Conservation (phyloP, 495 filamentous ascomycete genomes). For the Aspergillus kassunensis region DNA sequence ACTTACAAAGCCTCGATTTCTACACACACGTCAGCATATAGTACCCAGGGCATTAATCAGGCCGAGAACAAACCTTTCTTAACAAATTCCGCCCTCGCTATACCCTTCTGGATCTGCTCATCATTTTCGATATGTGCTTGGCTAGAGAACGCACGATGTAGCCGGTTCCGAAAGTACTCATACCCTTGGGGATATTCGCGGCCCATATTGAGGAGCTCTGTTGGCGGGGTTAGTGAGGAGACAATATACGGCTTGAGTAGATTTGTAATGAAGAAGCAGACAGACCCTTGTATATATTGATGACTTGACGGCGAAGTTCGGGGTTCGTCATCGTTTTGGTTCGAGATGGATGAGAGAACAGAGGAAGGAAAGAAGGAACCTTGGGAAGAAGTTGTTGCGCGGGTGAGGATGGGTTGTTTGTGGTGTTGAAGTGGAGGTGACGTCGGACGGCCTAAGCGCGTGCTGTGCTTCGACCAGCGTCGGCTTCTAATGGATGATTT, state of each 20-base stretch:
- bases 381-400: too few species aligned
- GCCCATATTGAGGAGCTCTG: constrained; percentile 82
- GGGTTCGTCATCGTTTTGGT: constrained; percentile 44
- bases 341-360: not conserved
- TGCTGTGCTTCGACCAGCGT: not conserved
- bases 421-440: not conserved
- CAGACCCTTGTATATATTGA: constrained; percentile 86
- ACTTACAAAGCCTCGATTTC: constrained; percentile 92
- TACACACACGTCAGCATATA: constrained; percentile 19
- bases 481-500: too few species aligned
- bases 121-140: constrained; percentile 68
- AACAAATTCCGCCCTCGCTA: constrained; percentile 78
- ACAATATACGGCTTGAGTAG: not conserved
- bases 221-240: not conserved
- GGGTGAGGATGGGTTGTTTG: not conserved
- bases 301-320: constrained; percentile 72
- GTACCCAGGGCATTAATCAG: not conserved
- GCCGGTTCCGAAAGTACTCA: constrained; percentile 71
- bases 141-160: constrained; percentile 79
- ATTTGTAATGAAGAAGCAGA: not conserved
- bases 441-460: constrained; percentile 2
- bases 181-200: constrained; percentile 86
- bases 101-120: constrained; percentile 66
- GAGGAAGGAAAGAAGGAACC: not conserved
- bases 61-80: constrained; percentile 65